Conservation (phyloP, 2,329 filamentous ascomycete species). For the Penicillium sumatraense region DNA sequence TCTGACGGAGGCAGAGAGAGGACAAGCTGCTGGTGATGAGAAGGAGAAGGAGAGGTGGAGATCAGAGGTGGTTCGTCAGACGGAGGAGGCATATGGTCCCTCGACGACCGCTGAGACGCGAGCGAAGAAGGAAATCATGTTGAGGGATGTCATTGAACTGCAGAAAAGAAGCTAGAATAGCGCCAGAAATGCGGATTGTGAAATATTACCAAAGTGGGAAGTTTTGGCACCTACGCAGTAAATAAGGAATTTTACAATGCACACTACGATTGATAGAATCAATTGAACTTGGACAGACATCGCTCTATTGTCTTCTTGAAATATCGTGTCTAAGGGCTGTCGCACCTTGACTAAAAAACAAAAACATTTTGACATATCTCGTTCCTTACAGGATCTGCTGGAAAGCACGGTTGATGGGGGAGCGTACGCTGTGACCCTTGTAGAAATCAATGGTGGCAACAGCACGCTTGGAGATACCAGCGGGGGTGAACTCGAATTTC, state of each 20-base stretch:
- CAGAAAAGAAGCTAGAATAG: slow-evolving; percentile 19
- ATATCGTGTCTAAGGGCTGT: slow-evolving; percentile 28
- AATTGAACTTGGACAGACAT: slow-evolving; percentile 13
- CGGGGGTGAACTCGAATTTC: slow-evolving; percentile 99
- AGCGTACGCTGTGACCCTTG: slow-evolving; percentile 93
- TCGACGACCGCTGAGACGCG: slow-evolving; percentile 21
- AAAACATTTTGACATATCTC: slow-evolving; percentile 28
- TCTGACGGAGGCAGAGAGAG: slow-evolving; percentile 41
- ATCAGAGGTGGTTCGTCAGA: slow-evolving; percentile 49
- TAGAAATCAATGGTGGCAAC: slow-evolving; percentile 93
- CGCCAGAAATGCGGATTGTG: too few relatives aligned
- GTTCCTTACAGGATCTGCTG: slow-evolving; percentile 81
- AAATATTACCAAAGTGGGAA: too few relatives aligned
- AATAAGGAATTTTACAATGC: background rate
- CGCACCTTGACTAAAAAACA: slow-evolving; percentile 31
- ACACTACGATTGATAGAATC: background rate
- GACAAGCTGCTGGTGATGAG: background rate
- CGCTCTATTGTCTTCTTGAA: slow-evolving; percentile 32
- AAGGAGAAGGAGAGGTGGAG: slow-evolving; percentile 46
- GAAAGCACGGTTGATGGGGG: slow-evolving; percentile 96
- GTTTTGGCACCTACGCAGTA: too few relatives aligned
- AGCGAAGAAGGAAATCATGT: slow-evolving; percentile 31
- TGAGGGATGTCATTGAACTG: slow-evolving; percentile 29
- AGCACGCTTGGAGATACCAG: slow-evolving; percentile 94
- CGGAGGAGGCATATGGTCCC: slow-evolving; percentile 53